phyloP scores from a whole-genome alignment of 2,329 filamentous ascomycete genomes.

The Pseudogymnoascus sp. region DNA sequence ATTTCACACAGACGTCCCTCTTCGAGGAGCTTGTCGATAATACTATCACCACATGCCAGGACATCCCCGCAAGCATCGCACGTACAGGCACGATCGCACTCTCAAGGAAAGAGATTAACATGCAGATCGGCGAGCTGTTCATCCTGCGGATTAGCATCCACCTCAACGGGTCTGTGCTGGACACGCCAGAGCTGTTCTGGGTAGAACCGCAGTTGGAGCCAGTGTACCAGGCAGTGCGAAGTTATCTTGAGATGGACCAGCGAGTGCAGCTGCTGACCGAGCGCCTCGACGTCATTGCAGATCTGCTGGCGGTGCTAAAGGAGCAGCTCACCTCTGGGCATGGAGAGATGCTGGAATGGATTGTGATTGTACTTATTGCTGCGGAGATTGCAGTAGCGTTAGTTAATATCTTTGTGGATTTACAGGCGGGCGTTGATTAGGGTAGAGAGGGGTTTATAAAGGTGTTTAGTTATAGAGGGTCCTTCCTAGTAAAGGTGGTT shows the following conservation, averaged over 20 bases:
- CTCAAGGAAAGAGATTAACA: constrained; percentile 86
- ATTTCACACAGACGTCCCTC: constrained; percentile 61
- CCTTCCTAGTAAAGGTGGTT: background rate
- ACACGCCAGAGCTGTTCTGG: constrained; percentile 97
- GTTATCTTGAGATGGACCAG: constrained; percentile 97
- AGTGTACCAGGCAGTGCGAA: constrained; percentile 89
- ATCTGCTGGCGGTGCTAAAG: constrained; percentile 85
- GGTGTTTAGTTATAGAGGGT: background rate
- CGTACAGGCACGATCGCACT: constrained; percentile 86
- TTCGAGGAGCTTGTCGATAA: constrained; percentile 94
- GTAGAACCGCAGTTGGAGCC: constrained; percentile 94
- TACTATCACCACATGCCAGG: constrained; percentile 87
- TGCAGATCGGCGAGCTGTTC: constrained; percentile 98
- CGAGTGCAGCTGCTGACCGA: constrained; percentile 83
- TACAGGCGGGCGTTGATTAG: constrained; percentile 64
- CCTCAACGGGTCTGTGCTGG: constrained; percentile 89
- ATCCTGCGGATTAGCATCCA: constrained; percentile 98
- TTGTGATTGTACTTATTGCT: constrained; percentile 90
- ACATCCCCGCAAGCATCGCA: constrained; percentile 87
- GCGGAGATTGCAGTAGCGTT: constrained; percentile 89
- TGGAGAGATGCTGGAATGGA: constrained; percentile 83
- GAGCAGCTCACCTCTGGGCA: constrained; percentile 92
- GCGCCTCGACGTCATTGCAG: constrained; percentile 83
- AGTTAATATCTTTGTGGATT: constrained; percentile 90
- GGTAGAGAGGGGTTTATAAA: background rate